phyloP scores from a whole-genome alignment of 129 eudicot species.

The Flaveria sonorensis region DNA sequence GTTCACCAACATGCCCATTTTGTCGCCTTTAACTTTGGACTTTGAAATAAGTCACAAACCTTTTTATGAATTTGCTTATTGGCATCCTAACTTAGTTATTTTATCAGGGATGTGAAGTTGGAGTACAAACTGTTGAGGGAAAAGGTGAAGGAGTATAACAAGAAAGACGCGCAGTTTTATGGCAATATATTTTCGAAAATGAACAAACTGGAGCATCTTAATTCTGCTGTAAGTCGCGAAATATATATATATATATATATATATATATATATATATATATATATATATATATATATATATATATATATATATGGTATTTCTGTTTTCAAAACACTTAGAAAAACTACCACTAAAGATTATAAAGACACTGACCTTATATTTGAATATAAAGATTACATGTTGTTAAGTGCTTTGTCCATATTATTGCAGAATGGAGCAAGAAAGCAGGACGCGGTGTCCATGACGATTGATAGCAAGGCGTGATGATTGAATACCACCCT shows the following conservation, averaged over 20 bases:
- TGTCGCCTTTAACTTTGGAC: not conserved
- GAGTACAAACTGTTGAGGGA: slow-evolving; percentile 51
- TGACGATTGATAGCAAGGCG: slow-evolving; percentile 40
- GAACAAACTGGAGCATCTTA: slow-evolving; percentile 45
- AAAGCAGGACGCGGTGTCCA: slow-evolving; percentile 26
- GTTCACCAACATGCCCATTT: not conserved
- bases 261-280: not conserved
- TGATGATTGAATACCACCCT: slow-evolving; percentile 1
- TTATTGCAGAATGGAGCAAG: slow-evolving; percentile 31
- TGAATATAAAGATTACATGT: not conserved
- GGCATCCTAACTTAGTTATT: not conserved
- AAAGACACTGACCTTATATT: not conserved
- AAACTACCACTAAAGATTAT: not conserved
- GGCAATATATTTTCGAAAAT: slow-evolving; percentile 41
- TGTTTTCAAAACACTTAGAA: not conserved
- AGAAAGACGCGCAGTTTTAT: slow-evolving; percentile 39
- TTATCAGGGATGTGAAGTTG: slow-evolving; percentile 51
- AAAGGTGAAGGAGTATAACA: slow-evolving; percentile 46
- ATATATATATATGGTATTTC: not conserved
- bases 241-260: not conserved
- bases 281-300: not conserved
- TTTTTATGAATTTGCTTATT: slow-evolving; percentile 6
- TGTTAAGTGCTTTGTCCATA: slow-evolving; percentile 5
- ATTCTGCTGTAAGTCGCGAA: slow-evolving; percentile 39
- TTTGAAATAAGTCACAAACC: not conserved